Evolutionary conservation across 2,329 filamentous ascomycete genomes (phyloP).

Genomic region (Thelonectria olida): DNA sequence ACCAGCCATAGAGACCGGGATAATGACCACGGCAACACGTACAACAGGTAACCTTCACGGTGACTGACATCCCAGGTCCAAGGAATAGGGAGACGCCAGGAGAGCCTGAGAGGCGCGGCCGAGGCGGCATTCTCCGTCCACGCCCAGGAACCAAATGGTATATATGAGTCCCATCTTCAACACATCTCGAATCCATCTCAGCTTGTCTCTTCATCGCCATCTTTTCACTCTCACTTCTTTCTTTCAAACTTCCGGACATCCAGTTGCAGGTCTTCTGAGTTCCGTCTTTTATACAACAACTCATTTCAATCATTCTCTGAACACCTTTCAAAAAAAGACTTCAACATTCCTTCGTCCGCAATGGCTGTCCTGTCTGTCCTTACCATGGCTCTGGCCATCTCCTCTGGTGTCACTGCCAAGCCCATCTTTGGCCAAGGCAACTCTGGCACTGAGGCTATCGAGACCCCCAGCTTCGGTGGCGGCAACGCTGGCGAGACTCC

Average conservation of each 20-base stretch:
- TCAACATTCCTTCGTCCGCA: slow-evolving; percentile 24
- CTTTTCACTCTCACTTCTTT: slow-evolving; percentile 31
- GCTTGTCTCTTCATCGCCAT: slow-evolving; percentile 34
- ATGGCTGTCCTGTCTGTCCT: slow-evolving; percentile 40
- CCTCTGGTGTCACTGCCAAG: slow-evolving; percentile 28
- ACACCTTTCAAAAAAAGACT: slow-evolving; percentile 7
- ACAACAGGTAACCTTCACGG: slow-evolving; percentile 26
- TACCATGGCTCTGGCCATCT: slow-evolving; percentile 39
- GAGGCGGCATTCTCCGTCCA: slow-evolving; percentile 13
- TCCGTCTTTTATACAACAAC: slow-evolving; percentile 32
- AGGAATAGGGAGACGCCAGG: slow-evolving; percentile 19
- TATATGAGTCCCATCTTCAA: slow-evolving; percentile 28
- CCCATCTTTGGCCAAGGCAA: slow-evolving; percentile 26
- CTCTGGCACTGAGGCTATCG: background rate
- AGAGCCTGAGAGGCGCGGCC: slow-evolving; percentile 5
- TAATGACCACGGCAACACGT: slow-evolving; percentile 26
- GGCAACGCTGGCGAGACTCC: background rate
- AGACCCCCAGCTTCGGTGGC: background rate
- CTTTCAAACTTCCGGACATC: slow-evolving; percentile 33
- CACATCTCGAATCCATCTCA: slow-evolving; percentile 11
- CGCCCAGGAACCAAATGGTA: slow-evolving; percentile 17
- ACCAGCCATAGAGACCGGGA: slow-evolving; percentile 27
- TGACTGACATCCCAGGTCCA: slow-evolving; percentile 7
- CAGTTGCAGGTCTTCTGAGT: slow-evolving; percentile 43
- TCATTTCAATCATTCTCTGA: slow-evolving; percentile 15